Evolutionary conservation across 2,329 filamentous ascomycete species (phyloP).

Genomic region (Fusarium fracticaudum): DNA sequence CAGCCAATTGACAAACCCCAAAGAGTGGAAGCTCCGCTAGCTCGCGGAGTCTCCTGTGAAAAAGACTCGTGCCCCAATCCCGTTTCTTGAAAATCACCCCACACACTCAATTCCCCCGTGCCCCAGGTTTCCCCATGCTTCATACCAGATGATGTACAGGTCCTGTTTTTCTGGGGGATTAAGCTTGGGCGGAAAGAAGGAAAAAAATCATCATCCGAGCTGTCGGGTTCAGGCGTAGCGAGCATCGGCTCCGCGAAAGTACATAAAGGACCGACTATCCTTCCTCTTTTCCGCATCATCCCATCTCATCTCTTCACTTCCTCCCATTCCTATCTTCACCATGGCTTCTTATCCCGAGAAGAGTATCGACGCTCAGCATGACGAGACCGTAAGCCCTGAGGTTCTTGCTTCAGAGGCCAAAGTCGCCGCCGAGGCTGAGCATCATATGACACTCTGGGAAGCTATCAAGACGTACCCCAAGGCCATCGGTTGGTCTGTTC

Average conservation of each 20-base stretch:
- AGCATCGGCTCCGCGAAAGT: neutral
- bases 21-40: neutral
- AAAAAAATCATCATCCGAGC: neutral
- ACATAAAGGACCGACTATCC: slow-evolving; percentile 19
- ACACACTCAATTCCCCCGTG: slow-evolving; percentile 7
- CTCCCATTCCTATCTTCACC: neutral
- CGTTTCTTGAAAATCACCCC: slow-evolving; percentile 13
- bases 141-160: slow-evolving; percentile 2
- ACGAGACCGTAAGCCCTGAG: slow-evolving; percentile 38
- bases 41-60: slow-evolving; percentile 14
- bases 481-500: slow-evolving; percentile 58
- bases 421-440: slow-evolving; percentile 53
- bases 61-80: slow-evolving; percentile 14
- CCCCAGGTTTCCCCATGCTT: slow-evolving; percentile 31
- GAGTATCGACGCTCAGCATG: slow-evolving; percentile 36
- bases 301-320: neutral
- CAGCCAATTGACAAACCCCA: neutral
- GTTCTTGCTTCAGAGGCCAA: slow-evolving; percentile 51
- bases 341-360: slow-evolving; percentile 42
- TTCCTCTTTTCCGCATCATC: neutral
- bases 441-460: slow-evolving; percentile 52
- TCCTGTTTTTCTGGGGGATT: slow-evolving; percentile 8
- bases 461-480: slow-evolving; percentile 57
- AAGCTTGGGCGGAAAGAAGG: neutral
- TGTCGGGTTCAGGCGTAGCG: neutral